phyloP scores from a whole-genome alignment of 164 flowering plant species.

The Vitis rotundifolia region DNA sequence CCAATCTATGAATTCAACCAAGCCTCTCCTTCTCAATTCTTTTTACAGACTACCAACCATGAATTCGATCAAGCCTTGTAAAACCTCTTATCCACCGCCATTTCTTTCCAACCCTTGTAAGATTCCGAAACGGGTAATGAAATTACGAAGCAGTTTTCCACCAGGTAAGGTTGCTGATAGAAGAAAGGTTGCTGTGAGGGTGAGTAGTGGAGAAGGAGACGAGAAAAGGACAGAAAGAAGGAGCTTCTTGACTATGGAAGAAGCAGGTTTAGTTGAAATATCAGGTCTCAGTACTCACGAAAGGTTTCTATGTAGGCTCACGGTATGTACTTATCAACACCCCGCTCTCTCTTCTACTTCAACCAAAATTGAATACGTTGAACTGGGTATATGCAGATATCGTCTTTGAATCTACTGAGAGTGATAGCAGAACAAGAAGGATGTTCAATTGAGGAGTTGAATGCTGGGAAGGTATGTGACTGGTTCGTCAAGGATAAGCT shows the following conservation, averaged over 20 bases:
- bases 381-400: slow-evolving; percentile 55
- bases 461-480: slow-evolving; percentile 80
- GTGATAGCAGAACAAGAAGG: slow-evolving; percentile 93
- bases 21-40: neutral
- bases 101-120: slow-evolving; percentile 8
- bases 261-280: slow-evolving; percentile 86
- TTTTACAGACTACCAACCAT: slow-evolving; percentile 7
- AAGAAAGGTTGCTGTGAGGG: slow-evolving; percentile 26
- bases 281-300: slow-evolving; percentile 84
- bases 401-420: slow-evolving; percentile 75
- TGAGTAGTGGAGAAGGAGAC: slow-evolving; percentile 24
- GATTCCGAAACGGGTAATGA: slow-evolving; percentile 3
- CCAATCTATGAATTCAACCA: slow-evolving; percentile 11
- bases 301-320: slow-evolving; percentile 79
- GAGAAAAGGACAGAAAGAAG: slow-evolving; percentile 37
- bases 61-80: slow-evolving; percentile 13
- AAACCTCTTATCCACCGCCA: slow-evolving; percentile 4
- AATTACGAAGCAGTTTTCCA: neutral
- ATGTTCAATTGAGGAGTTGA: slow-evolving; percentile 73
- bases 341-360: neutral
- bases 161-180: neutral
- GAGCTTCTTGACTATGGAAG: slow-evolving; percentile 68
- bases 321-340: slow-evolving; percentile 36
- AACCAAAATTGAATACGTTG: neutral
- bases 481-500: slow-evolving; percentile 93